These are phyloP conservation scores for Polygonum maritimum DNA, from an alignment of 148 eudicot species.

Conservation along the genomic window DNA sequence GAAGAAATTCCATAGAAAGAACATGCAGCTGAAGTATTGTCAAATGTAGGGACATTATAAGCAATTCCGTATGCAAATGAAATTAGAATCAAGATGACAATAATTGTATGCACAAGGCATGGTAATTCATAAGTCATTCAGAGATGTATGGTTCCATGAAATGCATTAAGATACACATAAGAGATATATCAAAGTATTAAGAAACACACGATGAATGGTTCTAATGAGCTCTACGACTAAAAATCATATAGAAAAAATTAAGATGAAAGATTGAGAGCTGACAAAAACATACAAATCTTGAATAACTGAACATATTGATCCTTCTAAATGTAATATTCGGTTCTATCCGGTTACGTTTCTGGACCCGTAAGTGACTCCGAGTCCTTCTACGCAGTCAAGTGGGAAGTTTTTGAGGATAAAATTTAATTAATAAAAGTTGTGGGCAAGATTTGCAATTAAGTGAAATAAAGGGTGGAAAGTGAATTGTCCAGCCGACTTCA, in stretches of 20 bases:
- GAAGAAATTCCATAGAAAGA: conserved; percentile 86
- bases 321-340: background rate
- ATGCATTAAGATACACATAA: background rate
- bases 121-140: background rate
- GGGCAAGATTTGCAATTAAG: no score
- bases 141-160: background rate
- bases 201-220: no score
- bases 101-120: background rate
- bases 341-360: no score
- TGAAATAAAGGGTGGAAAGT: no score
- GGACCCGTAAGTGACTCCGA: no score
- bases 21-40: conserved; percentile 64
- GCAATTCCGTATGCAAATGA: background rate
- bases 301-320: background rate
- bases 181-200: background rate
- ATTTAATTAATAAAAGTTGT: no score
- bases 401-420: no score
- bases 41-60: background rate
- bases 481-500: no score
- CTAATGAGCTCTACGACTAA: background rate
- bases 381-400: no score
- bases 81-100: background rate
- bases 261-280: conserved; percentile 5
- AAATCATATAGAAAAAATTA: background rate
- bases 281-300: background rate